These are phyloP conservation scores for Syzygium grande DNA, from an alignment of 345 rosid species.

Conservation along the genomic window DNA sequence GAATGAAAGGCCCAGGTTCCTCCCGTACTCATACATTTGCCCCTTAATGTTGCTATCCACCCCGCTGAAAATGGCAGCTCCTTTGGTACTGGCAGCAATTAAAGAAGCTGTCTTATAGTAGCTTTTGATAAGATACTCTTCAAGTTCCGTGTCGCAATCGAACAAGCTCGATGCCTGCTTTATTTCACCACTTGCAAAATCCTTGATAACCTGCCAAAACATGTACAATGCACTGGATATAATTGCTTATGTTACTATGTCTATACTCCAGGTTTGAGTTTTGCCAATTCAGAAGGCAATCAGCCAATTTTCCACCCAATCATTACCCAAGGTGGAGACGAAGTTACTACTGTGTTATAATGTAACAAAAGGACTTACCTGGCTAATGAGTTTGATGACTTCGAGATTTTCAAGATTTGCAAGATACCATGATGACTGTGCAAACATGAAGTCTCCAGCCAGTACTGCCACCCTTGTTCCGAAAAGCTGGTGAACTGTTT, in stretches of 20 bases:
- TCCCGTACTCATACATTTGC: constrained; percentile 77
- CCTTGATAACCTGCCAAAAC: constrained; percentile 74
- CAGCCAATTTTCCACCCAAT: not conserved
- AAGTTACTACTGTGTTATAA: not conserved
- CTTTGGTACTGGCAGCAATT: constrained; percentile 90
- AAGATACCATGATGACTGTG: constrained; percentile 96
- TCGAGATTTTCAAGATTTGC: constrained; percentile 92
- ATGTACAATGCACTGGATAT: not conserved
- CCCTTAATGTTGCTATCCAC: constrained; percentile 38
- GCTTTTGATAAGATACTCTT: constrained; percentile 85
- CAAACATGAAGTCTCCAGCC: constrained; percentile 97
- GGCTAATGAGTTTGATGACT: constrained; percentile 95
- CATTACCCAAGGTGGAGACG: not conserved
- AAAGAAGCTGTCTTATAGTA: constrained; percentile 93
- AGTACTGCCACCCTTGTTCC: constrained; percentile 89
- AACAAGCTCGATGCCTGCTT: constrained; percentile 93
- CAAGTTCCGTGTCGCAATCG: constrained; percentile 71
- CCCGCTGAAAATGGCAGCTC: constrained; percentile 82
- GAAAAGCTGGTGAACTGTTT: constrained; percentile 71
- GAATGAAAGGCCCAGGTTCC: constrained; percentile 87
- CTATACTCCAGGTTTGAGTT: not conserved
- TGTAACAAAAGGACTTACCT: constrained; percentile 31
- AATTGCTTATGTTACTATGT: not conserved
- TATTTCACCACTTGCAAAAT: constrained; percentile 97
- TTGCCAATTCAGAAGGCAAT: not conserved